Evolutionary conservation across 306 rosid genomes (phyloP).

Genomic region (Boehmeria nivea): DNA sequence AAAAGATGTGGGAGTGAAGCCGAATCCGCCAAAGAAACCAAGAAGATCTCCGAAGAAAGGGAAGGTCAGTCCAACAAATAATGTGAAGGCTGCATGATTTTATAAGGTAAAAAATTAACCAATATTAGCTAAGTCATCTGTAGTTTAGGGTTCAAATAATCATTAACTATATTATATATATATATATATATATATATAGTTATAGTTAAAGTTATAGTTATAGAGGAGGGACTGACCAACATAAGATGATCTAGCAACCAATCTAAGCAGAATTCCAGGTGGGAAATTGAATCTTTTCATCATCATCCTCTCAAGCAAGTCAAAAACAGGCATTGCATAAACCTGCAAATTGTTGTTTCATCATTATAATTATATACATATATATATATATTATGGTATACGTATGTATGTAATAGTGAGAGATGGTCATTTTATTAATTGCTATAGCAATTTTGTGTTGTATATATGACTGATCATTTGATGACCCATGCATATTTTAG

Average conservation of each 20-base stretch:
- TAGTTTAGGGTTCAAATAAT: not conserved
- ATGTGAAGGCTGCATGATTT: conserved; percentile 57
- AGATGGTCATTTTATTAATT: too few relatives aligned
- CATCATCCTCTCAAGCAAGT: conserved; percentile 64
- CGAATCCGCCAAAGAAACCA: conserved; percentile 94
- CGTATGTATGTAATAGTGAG: too few relatives aligned
- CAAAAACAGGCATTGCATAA: conserved; percentile 90
- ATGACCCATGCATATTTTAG: too few relatives aligned
- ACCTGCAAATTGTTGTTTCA: conserved; percentile 35
- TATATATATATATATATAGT: not conserved
- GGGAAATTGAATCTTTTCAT: conserved; percentile 45
- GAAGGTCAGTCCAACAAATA: conserved; percentile 68
- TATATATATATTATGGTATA: too few relatives aligned
- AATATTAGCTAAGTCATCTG: not conserved
- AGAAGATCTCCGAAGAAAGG: conserved; percentile 97
- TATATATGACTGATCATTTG: too few relatives aligned
- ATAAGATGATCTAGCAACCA: conserved; percentile 65
- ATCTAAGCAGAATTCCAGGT: conserved; percentile 63
- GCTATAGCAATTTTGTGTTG: too few relatives aligned
- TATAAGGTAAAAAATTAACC: not conserved
- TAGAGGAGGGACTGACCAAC: conserved; percentile 45
- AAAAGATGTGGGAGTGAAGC: conserved; percentile 84
- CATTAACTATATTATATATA: not conserved
- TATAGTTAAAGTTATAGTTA: not conserved
- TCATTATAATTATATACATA: too few relatives aligned